A percentile compares a stretch with the other conserved stretches of the same genome.
These are phyloP conservation scores for Pistacia vera DNA, from an alignment of 345 rosid species.

Conservation along the genomic window DNA sequence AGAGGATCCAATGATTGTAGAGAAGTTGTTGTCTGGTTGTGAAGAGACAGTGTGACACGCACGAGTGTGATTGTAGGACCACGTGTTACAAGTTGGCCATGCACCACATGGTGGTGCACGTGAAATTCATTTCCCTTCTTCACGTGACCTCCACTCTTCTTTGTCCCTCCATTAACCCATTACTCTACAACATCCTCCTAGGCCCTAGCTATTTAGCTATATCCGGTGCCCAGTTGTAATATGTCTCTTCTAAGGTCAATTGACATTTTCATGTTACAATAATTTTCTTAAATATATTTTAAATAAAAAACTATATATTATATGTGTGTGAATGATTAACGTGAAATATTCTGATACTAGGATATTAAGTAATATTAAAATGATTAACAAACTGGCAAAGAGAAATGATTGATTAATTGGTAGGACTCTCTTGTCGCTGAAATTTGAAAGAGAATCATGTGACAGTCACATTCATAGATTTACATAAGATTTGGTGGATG, in stretches of 20 bases:
- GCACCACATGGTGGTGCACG: slow-evolving; percentile 31
- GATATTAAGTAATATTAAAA: neutral
- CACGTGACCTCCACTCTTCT: slow-evolving; percentile 32
- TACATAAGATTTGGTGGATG: slow-evolving; percentile 10
- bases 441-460: neutral
- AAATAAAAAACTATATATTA: too few species aligned
- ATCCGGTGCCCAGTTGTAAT: too few species aligned
- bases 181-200: too few species aligned
- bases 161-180: neutral
- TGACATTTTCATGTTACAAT: too few species aligned
- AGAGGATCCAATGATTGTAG: slow-evolving; percentile 44
- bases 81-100: slow-evolving; percentile 21
- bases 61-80: slow-evolving; percentile 35
- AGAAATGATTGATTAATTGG: slow-evolving; percentile 10
- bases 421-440: slow-evolving; percentile 7
- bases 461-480: slow-evolving; percentile 5
- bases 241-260: too few species aligned
- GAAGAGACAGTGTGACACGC: slow-evolving; percentile 40
- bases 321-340: too few species aligned
- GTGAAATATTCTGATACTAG: too few species aligned
- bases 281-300: too few species aligned
- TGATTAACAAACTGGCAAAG: neutral
- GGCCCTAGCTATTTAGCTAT: too few species aligned
- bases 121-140: slow-evolving; percentile 18
- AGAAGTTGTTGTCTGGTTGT: slow-evolving; percentile 35